Base-by-base conservation (phyloP, 805 yeast species). In the Candida andamanensis region DNA sequence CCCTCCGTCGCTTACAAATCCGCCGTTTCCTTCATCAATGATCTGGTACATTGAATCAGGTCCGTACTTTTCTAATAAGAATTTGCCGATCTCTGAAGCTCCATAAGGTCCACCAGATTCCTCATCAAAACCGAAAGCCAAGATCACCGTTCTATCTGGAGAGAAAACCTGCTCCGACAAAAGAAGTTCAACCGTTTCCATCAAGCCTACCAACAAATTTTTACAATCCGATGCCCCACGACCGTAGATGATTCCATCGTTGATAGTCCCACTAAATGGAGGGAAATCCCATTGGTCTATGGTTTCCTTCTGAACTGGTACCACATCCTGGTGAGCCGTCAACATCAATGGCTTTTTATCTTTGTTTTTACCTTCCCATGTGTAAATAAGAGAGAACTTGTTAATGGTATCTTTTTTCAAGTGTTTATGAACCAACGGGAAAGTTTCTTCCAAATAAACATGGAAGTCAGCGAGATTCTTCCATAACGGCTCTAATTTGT, bases 121-220 rank as follows among this genome's bases (percentile, higher is more conserved):
- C 43, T 70, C 76, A 44, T 70, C 76, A 33, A 64, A 69, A 2
- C 75, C 76, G 42, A 69, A 69, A 1, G 65, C 65, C 15, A 66
- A 49, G 12, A 69, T 46, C 4, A 69, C 48, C 1, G 72, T 65
- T 44, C 76, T 52, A 26, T 49, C 44, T 2, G 75, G 75, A n/a
- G 40, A 29, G 40, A 70, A 69, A 17, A 37, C 26, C 1, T 41
- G 47, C 26, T 54, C 61, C 3, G 42, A 27, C 23, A 60, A 42
- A 10, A 60, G 41, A 5, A 56, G 39, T 31, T 60, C 66, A 11
- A 58, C 34, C 1, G 63, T 46, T 23, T 63, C 65, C 33, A 64
- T 41, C 7, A 69, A 39, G 44, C 67, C 75, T 25, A 65, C 50
- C 30, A 70, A 47, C 16, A 65, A 50, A 42, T 65, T 58, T 40